phyloP scores from a whole-genome alignment of 805 yeast genomes.

The Candida mattraensis region DNA sequence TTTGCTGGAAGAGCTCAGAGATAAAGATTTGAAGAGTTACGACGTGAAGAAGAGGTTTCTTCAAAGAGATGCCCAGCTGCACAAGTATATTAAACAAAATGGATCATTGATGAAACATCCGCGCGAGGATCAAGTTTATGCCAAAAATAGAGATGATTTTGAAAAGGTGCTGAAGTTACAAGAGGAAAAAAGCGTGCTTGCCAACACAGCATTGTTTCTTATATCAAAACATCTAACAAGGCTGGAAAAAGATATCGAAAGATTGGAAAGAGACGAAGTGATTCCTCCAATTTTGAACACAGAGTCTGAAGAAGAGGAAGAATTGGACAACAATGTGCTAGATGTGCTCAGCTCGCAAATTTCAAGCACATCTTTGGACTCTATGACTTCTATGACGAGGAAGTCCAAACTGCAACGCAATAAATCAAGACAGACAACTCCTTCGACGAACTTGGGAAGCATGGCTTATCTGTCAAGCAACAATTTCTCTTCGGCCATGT shows the following conservation, averaged over 20 bases:
- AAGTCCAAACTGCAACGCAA: constrained; percentile 13
- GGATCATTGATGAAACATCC: constrained; percentile 83
- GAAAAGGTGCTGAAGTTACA: constrained; percentile 61
- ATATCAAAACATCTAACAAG: constrained; percentile 72
- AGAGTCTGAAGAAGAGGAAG: constrained; percentile 21
- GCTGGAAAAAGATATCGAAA: constrained; percentile 73
- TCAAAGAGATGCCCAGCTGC: constrained; percentile 75
- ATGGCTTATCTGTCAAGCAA: constrained; percentile 3
- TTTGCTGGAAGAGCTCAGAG: constrained; percentile 73
- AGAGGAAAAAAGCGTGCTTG: constrained; percentile 71
- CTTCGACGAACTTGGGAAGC: constrained; percentile 7
- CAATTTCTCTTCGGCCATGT: constrained; percentile 4
- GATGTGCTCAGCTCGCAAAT: constrained; percentile 22
- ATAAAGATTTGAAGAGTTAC: constrained; percentile 62
- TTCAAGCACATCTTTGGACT: constrained; percentile 22
- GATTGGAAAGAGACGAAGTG: constrained; percentile 78
- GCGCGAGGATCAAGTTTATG: constrained; percentile 66
- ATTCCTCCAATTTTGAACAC: constrained; percentile 51
- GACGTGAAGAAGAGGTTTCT: constrained; percentile 67
- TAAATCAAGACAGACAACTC: constrained; percentile 23
- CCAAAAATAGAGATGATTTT: constrained; percentile 69
- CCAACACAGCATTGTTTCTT: constrained; percentile 80
- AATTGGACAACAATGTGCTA: constrained; percentile 11
- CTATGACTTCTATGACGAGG: constrained; percentile 12
- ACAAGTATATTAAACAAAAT: constrained; percentile 76